Base-by-base conservation (phyloP, 2,329 filamentous ascomycete species). In the Apiospora arundinis region DNA sequence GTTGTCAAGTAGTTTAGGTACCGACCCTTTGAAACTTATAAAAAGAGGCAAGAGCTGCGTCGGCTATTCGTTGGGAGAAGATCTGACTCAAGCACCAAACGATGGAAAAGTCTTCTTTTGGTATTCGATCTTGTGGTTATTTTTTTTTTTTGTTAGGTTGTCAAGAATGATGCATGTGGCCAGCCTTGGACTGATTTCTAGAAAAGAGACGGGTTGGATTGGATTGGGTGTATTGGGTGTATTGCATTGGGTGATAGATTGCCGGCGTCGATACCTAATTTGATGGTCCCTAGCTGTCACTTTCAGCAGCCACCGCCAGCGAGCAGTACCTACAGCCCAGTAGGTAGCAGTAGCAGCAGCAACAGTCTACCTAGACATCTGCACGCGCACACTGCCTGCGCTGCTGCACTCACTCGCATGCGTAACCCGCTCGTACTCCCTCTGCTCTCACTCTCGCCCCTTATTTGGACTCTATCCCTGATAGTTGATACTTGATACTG, bases 221-320 rank as follows among this genome's bases (percentile, higher is more conserved):
- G 48, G 23, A 52, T 9, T 42, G 12, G 14, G 16, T 46, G 44
- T 7, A 7, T 46, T 52, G 48, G 12, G 21, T 21, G 25, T 37
- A 60, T 63, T 21, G 56, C 56, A 63, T 63, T 40, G 32, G 56
- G 28, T 18, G 32, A 12, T n/a, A 63, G 32, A 40, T 40, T 40
- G 56, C 32, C 56, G 32, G 56, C 56, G 32, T 63, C 56, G 56
- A 63, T 63, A 63, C 56, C 56, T 40, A n/a, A 63, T 63, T 63
- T 40, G 56, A 63, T 63, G 56, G 56, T 37, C 32, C 56, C 6
- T 18, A 63, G 32, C 56, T 40, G 56, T 21, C 56, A 40, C 32
- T 63, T 48, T 9, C 45, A 48, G 45, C 44, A 46, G 44, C 16
- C 44, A 2, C 9, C 44, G 44, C 12, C 16, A 18, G 44, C 18